A percentile compares a stretch with the other conserved stretches of the same genome.
phyloP scores from a whole-genome alignment of 2,329 filamentous ascomycete genomes.

The Diaporthe sp. region DNA sequence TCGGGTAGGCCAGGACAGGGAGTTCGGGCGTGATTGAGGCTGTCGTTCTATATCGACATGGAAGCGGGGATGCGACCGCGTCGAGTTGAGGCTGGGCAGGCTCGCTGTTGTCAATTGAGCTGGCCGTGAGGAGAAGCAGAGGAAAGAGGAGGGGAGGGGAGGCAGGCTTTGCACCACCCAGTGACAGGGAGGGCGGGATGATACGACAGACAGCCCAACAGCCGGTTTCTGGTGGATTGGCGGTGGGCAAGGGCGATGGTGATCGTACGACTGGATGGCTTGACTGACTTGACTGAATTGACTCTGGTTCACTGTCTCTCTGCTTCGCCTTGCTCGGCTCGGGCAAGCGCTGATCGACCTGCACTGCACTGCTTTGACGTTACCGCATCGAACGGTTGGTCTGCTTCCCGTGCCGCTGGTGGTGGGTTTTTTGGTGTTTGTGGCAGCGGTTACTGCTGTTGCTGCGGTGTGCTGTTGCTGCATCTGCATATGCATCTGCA shows the following conservation, averaged over 20 bases:
- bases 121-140: neutral
- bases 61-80: conserved; percentile 3
- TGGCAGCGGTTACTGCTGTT: neutral
- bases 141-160: neutral
- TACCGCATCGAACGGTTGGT: neutral
- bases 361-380: neutral
- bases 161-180: neutral
- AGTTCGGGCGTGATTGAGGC: neutral
- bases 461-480: neutral
- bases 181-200: neutral
- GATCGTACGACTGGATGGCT: conserved; percentile 16
- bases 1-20: neutral
- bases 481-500: neutral
- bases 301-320: neutral
- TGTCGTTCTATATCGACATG: neutral
- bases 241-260: conserved; percentile 19
- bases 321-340: neutral
- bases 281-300: neutral
- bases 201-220: conserved; percentile 1
- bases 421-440: neutral
- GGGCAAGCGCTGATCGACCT: neutral
- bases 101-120: neutral
- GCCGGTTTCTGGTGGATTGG: conserved; percentile 8
- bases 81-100: neutral
- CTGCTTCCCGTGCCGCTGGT: neutral